phyloP scores from a whole-genome alignment of 148 eudicot species.

The Nepenthes gracilis region DNA sequence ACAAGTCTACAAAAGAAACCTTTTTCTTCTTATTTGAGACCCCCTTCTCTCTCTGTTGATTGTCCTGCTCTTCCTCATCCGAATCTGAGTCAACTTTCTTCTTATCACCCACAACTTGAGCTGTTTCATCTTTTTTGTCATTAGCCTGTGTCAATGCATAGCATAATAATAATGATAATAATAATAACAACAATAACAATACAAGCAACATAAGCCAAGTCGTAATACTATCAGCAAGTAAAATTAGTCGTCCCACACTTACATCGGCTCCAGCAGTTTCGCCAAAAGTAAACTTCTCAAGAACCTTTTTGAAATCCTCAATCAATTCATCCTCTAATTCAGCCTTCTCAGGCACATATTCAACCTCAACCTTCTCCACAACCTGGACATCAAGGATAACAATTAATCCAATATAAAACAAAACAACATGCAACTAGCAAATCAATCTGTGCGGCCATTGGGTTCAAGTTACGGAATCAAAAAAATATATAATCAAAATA shows the following conservation, averaged over 20 bases:
- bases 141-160: constrained; percentile 33
- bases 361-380: constrained; percentile 53
- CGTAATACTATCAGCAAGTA: not conserved
- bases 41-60: constrained; percentile 66
- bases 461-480: no score
- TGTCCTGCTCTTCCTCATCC: constrained; percentile 89
- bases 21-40: constrained; percentile 90
- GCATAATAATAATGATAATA: not conserved
- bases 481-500: no score
- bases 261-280: constrained; percentile 62
- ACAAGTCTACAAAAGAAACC: constrained; percentile 19
- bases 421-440: not conserved
- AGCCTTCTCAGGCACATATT: constrained; percentile 62
- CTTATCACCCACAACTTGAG: constrained; percentile 38
- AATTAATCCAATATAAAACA: not conserved
- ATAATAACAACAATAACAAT: no score
- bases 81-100: constrained; percentile 88
- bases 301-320: constrained; percentile 60
- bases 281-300: constrained; percentile 61
- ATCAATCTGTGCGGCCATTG: no score
- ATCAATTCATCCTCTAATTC: constrained; percentile 55
- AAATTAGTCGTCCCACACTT: not conserved
- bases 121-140: constrained; percentile 58
- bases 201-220: not conserved
- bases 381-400: constrained; percentile 18